phyloP scores from a whole-genome alignment of 2,329 filamentous ascomycete genomes.

The Arthroderma uncinatum region DNA sequence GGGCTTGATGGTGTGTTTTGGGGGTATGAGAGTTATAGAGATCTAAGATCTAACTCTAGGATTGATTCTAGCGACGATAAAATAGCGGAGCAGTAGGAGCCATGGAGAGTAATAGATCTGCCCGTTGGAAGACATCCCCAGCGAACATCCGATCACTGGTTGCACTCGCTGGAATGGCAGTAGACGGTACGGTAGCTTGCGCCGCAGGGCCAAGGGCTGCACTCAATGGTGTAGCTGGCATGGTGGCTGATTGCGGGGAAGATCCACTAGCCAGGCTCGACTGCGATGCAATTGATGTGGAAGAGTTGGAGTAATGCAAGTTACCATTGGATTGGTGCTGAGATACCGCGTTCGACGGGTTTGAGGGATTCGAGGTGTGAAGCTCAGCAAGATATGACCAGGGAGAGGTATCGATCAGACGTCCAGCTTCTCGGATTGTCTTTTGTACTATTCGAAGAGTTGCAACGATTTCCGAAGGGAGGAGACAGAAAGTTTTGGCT shows the following conservation, averaged over 20 bases:
- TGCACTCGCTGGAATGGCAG: slow-evolving; percentile 32
- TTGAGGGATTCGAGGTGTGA: slow-evolving; percentile 25
- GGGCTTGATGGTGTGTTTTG: background rate
- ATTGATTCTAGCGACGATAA: slow-evolving; percentile 25
- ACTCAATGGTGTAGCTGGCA: slow-evolving; percentile 80
- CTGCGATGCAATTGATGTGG: slow-evolving; percentile 9
- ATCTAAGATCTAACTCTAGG: background rate
- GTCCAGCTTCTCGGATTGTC: slow-evolving; percentile 67
- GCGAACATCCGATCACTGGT: slow-evolving; percentile 40
- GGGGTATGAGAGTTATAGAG: background rate
- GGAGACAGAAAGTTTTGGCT: slow-evolving; percentile 37
- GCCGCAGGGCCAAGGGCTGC: slow-evolving; percentile 81
- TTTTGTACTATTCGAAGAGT: slow-evolving; percentile 72
- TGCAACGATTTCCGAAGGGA: slow-evolving; percentile 56
- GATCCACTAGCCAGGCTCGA: slow-evolving; percentile 18
- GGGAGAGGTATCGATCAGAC: slow-evolving; percentile 56
- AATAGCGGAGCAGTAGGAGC: slow-evolving; percentile 33
- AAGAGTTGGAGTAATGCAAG: slow-evolving; percentile 22
- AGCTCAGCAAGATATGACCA: slow-evolving; percentile 47
- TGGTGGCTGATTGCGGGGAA: slow-evolving; percentile 42
- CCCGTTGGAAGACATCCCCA: slow-evolving; percentile 40
- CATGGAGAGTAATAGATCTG: slow-evolving; percentile 38
- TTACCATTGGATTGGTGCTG: slow-evolving; percentile 19
- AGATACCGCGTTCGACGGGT: slow-evolving; percentile 27
- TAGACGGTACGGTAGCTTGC: slow-evolving; percentile 72